These are phyloP conservation scores for Cystofilobasidium bisporidii DNA, from an alignment of 768 basidiomycete species.

Conservation along the genomic window DNA sequence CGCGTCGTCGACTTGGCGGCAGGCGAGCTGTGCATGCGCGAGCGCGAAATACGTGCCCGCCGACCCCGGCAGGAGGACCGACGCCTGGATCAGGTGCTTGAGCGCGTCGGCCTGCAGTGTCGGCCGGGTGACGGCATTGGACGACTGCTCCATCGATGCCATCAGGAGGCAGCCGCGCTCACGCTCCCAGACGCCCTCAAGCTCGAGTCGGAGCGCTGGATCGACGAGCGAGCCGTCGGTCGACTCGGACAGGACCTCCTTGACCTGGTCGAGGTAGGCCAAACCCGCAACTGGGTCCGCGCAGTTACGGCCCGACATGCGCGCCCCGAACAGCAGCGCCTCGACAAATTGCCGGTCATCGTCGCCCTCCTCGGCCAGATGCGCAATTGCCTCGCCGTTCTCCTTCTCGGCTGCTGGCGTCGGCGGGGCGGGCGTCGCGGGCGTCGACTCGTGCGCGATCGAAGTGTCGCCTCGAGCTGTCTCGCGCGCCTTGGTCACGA, in stretches of 20 bases:
- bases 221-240: background rate
- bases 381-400: conserved; percentile 16
- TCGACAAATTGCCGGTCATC: conserved; percentile 63
- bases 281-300: conserved; percentile 53
- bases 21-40: conserved; percentile 63
- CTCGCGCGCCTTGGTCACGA: conserved; percentile 72
- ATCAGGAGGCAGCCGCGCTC: background rate
- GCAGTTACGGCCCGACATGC: conserved; percentile 60
- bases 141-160: background rate
- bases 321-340: conserved; percentile 63
- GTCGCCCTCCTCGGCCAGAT: conserved; percentile 46
- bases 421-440: conserved; percentile 4
- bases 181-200: background rate
- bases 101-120: conserved; percentile 50
- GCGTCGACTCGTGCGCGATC: conserved; percentile 37
- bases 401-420: conserved; percentile 12
- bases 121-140: conserved; percentile 53
- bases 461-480: conserved; percentile 43
- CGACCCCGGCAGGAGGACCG: conserved; percentile 35
- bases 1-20: conserved; percentile 59
- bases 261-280: conserved; percentile 48
- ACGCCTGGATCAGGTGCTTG: conserved; percentile 37
- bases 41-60: conserved; percentile 59
- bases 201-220: background rate
- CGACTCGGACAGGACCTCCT: conserved; percentile 11